A percentile compares a stretch with the other conserved stretches of the same genome.
Conservation (phyloP, 2,329 filamentous ascomycete genomes). For the Dothistroma septosporum region DNA sequence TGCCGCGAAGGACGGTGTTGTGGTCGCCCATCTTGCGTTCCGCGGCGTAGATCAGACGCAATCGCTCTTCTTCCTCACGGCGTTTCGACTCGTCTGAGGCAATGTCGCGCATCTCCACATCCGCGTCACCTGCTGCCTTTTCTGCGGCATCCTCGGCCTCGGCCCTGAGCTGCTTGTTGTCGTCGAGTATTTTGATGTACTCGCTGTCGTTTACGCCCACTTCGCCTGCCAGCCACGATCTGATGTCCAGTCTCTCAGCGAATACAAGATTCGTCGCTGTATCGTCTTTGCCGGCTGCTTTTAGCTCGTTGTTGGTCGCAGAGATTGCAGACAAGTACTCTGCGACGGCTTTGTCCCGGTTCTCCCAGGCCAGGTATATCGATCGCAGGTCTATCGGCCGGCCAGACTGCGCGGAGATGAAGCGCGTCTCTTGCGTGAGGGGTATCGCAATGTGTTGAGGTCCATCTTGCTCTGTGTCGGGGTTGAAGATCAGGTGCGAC, state of each 20-base stretch:
- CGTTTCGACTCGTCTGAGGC: conserved; percentile 45
- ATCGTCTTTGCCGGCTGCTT: conserved; percentile 50
- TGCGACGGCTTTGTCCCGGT: conserved; percentile 82
- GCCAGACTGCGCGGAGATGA: conserved; percentile 61
- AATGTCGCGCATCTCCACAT: conserved; percentile 40
- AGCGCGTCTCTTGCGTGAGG: conserved; percentile 68
- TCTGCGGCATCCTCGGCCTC: conserved; percentile 50
- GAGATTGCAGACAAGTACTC: conserved; percentile 86
- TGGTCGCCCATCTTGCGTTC: conserved; percentile 90
- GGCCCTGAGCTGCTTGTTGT: conserved; percentile 52
- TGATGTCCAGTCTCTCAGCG: conserved; percentile 83
- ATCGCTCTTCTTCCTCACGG: conserved; percentile 69
- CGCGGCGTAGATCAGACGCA: conserved; percentile 84
- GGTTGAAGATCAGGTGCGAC: conserved; percentile 55
- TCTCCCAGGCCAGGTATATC: conserved; percentile 94
- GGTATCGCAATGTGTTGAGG: conserved; percentile 52
- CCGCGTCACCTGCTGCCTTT: conserved; percentile 33
- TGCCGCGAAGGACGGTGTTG: conserved; percentile 79
- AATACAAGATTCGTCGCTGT: conserved; percentile 85
- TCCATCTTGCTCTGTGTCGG: conserved; percentile 25
- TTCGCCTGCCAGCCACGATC: conserved; percentile 88
- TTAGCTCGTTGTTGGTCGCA: conserved; percentile 72
- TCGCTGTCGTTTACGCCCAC: conserved; percentile 78
- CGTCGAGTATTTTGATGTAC: conserved; percentile 80
- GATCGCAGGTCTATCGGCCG: conserved; percentile 66